Evolutionary conservation across 805 yeast genomes (phyloP), one percentile per base, ranked within the genome.

Genomic region (Schwanniomyces pseudopolymorphus): DNA sequence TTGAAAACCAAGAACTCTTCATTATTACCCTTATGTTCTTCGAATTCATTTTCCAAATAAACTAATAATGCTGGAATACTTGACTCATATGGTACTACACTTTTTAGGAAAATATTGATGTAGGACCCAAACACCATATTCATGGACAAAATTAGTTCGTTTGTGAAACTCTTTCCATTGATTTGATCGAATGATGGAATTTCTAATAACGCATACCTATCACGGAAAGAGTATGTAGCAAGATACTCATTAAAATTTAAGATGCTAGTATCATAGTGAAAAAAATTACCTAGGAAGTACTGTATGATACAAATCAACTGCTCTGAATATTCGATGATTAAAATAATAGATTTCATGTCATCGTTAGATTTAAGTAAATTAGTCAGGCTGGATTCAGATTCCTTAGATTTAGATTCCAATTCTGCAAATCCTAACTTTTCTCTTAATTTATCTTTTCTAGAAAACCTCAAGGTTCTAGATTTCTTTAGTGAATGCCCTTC

Each of bases 1-100:
- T 75, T 72, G 48, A 78, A 68, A 17, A 78, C 66, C 33, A 72
- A 59, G 54, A 77, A 88, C 51, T 87, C 96, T 57, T 85, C 90
- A 59, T 80, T 79, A 1, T 84, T 70, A 7, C 78, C 66, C 8
- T 75, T 75, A 16, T 63, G 75, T 59, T 53, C 78, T 45, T 33
- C 63, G 42, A 41, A 54, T 47, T 50, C 61, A 56, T 50, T 47
- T 31, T 64, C 68, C 43, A 72, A 45, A 24, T 63, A 61, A 2
- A 61, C 50, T 43, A 72, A 53, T n/a, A 70, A 50, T 20, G 59
- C 46, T 0, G 75, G 76, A 13, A 68, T 55, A 33, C 57, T 63
- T 44, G 66, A 56, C 26, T 68, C 77, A 10, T 60, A 48, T 1
- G 77, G 75, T 8, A 61, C 60, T n/a, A 71, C 50, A 38, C 59